Base-by-base conservation (phyloP, 805 yeast genomes). In the Hanseniaspora thailandica region DNA sequence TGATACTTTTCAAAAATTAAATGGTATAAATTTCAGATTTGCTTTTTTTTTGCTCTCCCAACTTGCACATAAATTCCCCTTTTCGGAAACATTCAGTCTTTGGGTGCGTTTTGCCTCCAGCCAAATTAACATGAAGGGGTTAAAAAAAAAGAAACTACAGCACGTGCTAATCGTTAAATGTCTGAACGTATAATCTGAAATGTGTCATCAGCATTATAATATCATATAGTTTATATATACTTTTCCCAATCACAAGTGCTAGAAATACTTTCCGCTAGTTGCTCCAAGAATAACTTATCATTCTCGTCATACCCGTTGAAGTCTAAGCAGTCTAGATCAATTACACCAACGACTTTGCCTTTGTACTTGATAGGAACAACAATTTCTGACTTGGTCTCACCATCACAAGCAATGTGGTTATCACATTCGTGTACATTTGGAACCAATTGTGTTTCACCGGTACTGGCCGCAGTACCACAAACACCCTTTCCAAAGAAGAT, bases 401-500 rank as follows among this genome's bases (percentile, higher is more conserved):
- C 95, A 68, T 93, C 98, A 69, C 98, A 90, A 0, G 97, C 97
- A 58, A 90, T 93, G 64, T 90, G 97, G 1, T 95, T 95, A 0
- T 95, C 95, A 61, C 79, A 87, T 59, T 76, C 65, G 20, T 82
- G 73, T 2, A 90, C 97, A 64, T 90, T 78, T 1, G 75, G 72
- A 10, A 90, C 96, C 6, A 88, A 62, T 63, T 87, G 95, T 0
- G 95, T 84, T 43, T 65, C 52, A 53, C 67, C 66, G 0, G 70
- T 57, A 0, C 62, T 56, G 0, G 95, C 96, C 1, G 96, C 95
- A 1, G 77, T 70, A 5, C 98, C 97, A 69, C 97, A 93, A 0
- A 90, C 97, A 13, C 98, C 98, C 55, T 69, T 74, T 4, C 96
- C 96, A 49, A 83, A 70, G 54, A 70, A 62, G 55, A 90, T 93